Evolutionary conservation across 1,284 basidiomycete genomes (phyloP), one percentile per base, ranked within the genome.

Genomic region (Cryptococcus depauperatus): DNA sequence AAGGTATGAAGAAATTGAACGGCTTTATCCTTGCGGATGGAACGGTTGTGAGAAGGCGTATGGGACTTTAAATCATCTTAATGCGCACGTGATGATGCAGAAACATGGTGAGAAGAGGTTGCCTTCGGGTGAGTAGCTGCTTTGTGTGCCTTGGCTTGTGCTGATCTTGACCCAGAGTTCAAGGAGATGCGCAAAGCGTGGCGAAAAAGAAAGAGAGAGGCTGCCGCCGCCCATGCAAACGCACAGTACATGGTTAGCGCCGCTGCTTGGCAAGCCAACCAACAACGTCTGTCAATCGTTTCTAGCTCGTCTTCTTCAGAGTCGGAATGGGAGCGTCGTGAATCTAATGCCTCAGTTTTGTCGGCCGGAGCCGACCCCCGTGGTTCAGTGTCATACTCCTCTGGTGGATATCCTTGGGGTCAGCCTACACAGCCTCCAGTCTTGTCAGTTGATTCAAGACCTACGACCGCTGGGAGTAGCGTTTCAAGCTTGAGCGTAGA

Each of bases 121-220:
- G 22, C 76, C 76, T 5, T 58, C 68, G 29, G 71, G 74, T 75
- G 41, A 62, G 73, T 69, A 11, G 8, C 21, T 27, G 11, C 22
- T 16, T 25, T 14, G 9, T 14, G 16, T 25, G 2, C 29, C 27
- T 28, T 28, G 3, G 13, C 18, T 18, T 27, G 21, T 10, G 45
- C 52, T 55, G 46, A 56, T 34, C 43, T 7, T n/a, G 19, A 21
- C 49, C 16, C 66, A 93, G 92, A 97, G 74, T 97, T 97, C 76
- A 96, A 95, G 68, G 93, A 96, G 62, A 82, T 95, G 65, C 81
- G 92, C 52, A 95, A 92, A 68, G 84, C 86, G 57, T 95, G 91
- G 90, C 81, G 90, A 44, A 88, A 87, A 72, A 80, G 82, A 59
- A 96, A 92, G 76, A 88, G 91, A 70, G 85, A 87, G 56, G 44